Base-by-base conservation (phyloP, 176 grass and related monocot species). In the Bothriochloa decipiens region DNA sequence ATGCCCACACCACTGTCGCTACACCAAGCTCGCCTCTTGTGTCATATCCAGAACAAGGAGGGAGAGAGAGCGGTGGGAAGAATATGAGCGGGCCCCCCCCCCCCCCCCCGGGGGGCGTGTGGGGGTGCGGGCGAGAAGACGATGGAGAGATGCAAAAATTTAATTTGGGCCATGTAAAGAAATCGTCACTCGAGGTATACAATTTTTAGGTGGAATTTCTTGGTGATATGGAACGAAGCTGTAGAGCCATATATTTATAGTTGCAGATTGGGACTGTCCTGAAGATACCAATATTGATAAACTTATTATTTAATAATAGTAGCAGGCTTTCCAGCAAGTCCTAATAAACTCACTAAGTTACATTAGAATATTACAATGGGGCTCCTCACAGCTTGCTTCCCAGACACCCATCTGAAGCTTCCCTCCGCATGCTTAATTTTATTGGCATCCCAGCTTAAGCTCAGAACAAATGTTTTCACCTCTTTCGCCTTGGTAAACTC, bases 351-450 rank as follows among this genome's bases (percentile, higher is more conserved):
- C 17, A n/a, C 4, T 3, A 17, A 16, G 8, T 58, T 29, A 74
- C 40, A 72, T 74, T 58, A 84, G 16, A 79, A 91, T 27, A 89
- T 62, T 41, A 79, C 68, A 41, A 89, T 41, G 9, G 87, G 91
- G 40, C 81, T 89, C 69, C 91, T 92, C 8, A 92, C 87, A 72
- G 27, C 47, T 11, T 85, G 42, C 25, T 77, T 47, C 0, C 35
- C 47, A 2, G 71, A 89, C 3, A 89, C 62, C 91, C 87, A 86
- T 8, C 12, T 77, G 33, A 92, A 32, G 41, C 50, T 89, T 61
- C 87, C 87, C 45, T 81, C 84, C 0, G 62, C 66, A 75, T 83
- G 11, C 7, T 42, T 36, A 0, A 6, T 70, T 55, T 4, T 17
- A 3, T 29, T 84, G 5, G 25, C 1, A 66, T 83, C 35, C 91